Base-by-base conservation (phyloP, 768 basidiomycete genomes). In the Termitomyces sp. region DNA sequence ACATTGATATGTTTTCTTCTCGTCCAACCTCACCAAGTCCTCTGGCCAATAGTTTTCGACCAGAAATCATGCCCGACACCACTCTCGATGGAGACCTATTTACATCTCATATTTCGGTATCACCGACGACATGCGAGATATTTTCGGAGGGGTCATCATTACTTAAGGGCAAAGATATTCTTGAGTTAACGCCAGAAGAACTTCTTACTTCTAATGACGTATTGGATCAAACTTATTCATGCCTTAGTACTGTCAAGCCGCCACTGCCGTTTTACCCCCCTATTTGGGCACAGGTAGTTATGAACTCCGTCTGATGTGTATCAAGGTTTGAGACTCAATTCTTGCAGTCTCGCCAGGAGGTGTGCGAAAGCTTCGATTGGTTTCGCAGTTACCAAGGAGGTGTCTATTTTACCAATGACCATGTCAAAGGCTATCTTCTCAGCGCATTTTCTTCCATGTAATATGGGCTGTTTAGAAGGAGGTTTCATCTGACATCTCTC, bases 311-410 rank as follows among this genome's bases (percentile, higher is more conserved):
- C n/a, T 41, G 22, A 20, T 22, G 47, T 24, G 47, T 24, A 50
- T 43, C 18, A 7, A 38, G 30, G 4, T 48, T 43, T 41, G 24
- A 59, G 30, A 63, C 11, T 61, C 13, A 38, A 33, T 6, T 32
- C 26, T 61, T 45, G 16, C 20, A 92, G 90, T 87, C 89, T 26
- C 83, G 91, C 43, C 90, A 92, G 71, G 91, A 92, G 71, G 78
- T 93, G 2, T 92, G 91, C 72, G 91, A 93, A 68, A 81, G 86
- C 5, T 83, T 87, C 49, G 83, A 85, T 22, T 86, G 83, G 79
- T 90, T 88, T 68, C 76, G 82, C 33, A 85, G 81, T 61, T 93
- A 90, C 66, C 91, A 94, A 69, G 74, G 88, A 11, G 91, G 91
- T 8, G 90, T 94, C 5, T 92, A 92, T 67, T 82, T 78, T 52